Base-by-base conservation (phyloP, 305 asterid species). In the Salvia sclarea region DNA sequence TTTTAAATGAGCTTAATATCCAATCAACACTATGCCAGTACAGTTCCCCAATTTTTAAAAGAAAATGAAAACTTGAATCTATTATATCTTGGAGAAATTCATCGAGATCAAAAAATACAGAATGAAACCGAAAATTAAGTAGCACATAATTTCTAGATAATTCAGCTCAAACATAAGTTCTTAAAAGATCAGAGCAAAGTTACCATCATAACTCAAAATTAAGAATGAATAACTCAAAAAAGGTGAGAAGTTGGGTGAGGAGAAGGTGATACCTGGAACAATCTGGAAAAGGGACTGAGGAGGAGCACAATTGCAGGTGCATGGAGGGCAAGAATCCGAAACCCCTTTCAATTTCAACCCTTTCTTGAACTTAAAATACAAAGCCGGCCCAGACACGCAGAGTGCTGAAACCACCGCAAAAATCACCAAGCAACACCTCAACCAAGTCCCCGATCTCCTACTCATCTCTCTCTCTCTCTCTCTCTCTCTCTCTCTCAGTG, bases 331-430 rank as follows among this genome's bases (percentile, higher is more conserved):
- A 70, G 92, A 83, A 82, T 74, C 8, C 24, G 92, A 79, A 70
- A 64, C 76, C 28, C 86, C 80, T 53, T 80, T 72, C 16, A 87
- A 68, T 68, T 79, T 78, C 58, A 95, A 68, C n/a, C 88, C 88
- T 45, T 89, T 95, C 68, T 89, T 91, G 90, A 89, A 85, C 76
- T 91, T 95, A 75, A 94, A 91, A 74, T 87, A 95, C 47, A 95
- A 61, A 64, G 97, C 98, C 66, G 99, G 99, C 9, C 97, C 98
- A 79, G 86, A 94, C 12, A 94, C 98, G 76, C 96, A 94, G 16
- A 94, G 93, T 2, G 99, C 98, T 44, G 99, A 94, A 55, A 91
- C 84, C 69, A 94, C 97, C 8, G 99, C 99, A 74, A 94, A 91
- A 10, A 83, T 76, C 66, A 94, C 99, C 86, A 94, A 82, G 76